Base-by-base conservation (phyloP, 179 eudicot species). In the Sideroxylon spinosum region DNA sequence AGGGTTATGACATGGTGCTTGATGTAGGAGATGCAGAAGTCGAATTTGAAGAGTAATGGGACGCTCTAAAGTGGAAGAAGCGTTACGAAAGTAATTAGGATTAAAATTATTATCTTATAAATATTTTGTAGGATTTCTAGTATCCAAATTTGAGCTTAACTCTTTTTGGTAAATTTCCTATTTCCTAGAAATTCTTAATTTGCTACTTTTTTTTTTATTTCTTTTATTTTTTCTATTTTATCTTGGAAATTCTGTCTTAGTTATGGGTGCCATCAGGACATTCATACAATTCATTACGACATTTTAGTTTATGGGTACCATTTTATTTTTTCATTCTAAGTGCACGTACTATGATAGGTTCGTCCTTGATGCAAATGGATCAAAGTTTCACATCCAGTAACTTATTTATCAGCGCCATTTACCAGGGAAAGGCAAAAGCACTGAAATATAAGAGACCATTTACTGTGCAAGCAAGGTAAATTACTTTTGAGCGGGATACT, bases 381-480 rank as follows among this genome's bases (percentile, higher is more conserved):
- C 83, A 61, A 68, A 50, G 77, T 57, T 66, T 79, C 72, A 76
- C 82, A 70, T 86, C 89, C 65, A 75, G 81, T 73, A 84, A 83
- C 62, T 46, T 81, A 68, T 76, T 76, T 71, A 53, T 84, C 48
- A 59, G 74, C 84, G 71, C 81, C 84, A 50, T 55, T 74, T 62
- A 83, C 61, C 71, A 56, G 29, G 78, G 77, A 67, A 89, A 82
- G 72, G 63, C 76, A 70, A 74, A 82, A 61, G 80, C 63, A 22
- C 55, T 52, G 50, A 70, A 70, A 26, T n/a, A 49, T 76, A 70
- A 68, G 50, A 87, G 69, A 55, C 71, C 83, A 66, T 86, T 89
- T 17, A 73, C 78, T 72, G 87, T 86, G 63, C 87, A 77, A 77
- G 92, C 92, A 76, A 63, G 81, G 81, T 78, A 68, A 59, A 72